Conservation (phyloP, 768 basidiomycete genomes). For the Trametes cubensis region DNA sequence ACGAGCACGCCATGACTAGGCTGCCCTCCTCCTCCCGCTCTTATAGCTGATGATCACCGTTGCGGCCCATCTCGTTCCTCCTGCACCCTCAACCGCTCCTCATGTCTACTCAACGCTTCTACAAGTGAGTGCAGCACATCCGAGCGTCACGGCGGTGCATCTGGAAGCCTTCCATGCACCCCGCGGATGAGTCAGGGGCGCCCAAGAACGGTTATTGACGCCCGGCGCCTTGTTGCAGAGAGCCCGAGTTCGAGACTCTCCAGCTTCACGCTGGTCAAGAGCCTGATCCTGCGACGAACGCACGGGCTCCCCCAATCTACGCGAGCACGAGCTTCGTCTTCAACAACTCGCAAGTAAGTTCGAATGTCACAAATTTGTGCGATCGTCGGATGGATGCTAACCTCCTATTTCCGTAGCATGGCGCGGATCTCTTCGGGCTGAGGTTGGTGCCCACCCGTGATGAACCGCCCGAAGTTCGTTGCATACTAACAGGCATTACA, state of each 20-base stretch:
- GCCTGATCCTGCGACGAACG: conserved; percentile 65
- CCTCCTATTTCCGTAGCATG: conserved; percentile 54
- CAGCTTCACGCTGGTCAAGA: conserved; percentile 79
- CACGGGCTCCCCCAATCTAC: conserved; percentile 80
- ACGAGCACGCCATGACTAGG: conserved; percentile 15
- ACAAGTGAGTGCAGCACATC: conserved; percentile 8
- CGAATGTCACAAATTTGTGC: background rate
- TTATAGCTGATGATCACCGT: background rate
- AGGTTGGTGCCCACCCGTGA: conserved; percentile 37
- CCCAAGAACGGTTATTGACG: background rate
- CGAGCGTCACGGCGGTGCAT: background rate
- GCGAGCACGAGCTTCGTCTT: conserved; percentile 74
- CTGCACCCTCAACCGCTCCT: background rate
- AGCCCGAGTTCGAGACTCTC: conserved; percentile 77
- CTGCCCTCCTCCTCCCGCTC: background rate
- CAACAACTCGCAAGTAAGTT: conserved; percentile 62
- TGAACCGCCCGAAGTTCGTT: no score
- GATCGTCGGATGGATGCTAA: background rate
- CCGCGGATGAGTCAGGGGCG: background rate
- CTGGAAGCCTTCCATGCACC: background rate
- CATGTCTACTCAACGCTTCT: conserved; percentile 19
- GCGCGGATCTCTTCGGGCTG: conserved; percentile 71
- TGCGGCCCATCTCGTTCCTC: background rate
- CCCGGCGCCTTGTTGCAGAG: conserved; percentile 28
- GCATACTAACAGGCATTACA: conserved; percentile 23